Percentiles rank a stretch among this genome's conserved stretches.
Evolutionary conservation across 305 asterid genomes (phyloP).

Genomic region (Fraxinus floribunda): DNA sequence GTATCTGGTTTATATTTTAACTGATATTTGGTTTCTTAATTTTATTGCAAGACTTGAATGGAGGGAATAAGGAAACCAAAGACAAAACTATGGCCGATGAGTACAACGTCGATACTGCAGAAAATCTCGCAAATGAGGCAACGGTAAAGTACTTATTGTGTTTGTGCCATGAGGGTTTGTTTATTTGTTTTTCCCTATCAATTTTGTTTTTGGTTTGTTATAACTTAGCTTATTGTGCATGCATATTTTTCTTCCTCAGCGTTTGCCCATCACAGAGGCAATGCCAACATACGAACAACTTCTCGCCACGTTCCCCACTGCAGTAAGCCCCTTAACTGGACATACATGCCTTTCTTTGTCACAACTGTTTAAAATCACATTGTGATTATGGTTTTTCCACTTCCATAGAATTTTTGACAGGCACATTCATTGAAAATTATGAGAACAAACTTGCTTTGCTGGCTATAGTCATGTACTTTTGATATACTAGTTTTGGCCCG

Average conservation of each 20-base stretch:
- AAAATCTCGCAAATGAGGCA: slow-evolving; percentile 69
- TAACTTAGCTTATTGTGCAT: not conserved
- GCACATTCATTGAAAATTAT: not conserved
- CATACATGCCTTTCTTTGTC: not conserved
- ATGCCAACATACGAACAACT: slow-evolving; percentile 81
- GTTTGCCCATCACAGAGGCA: slow-evolving; percentile 67
- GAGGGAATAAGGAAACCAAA: not conserved
- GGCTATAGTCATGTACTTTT: not conserved
- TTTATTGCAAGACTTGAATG: slow-evolving; percentile 31
- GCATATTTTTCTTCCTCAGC: slow-evolving; percentile 41
- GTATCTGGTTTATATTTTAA: not conserved
- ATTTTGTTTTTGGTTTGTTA: slow-evolving; percentile 1
- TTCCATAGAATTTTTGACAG: not conserved
- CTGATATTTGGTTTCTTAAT: not conserved
- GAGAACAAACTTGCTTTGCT: not conserved
- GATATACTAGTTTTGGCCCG: not conserved
- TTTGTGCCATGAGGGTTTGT: not conserved
- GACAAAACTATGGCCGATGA: slow-evolving; percentile 31
- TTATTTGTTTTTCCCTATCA: not conserved
- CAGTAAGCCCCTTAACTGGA: slow-evolving; percentile 42
- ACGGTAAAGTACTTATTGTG: slow-evolving; percentile 46
- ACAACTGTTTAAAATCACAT: not conserved
- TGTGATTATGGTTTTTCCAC: not conserved
- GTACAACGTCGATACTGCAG: slow-evolving; percentile 72
- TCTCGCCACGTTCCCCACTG: slow-evolving; percentile 72